Conservation (phyloP, 2,329 filamentous ascomycete genomes). For the Fusarium verticillioides region DNA sequence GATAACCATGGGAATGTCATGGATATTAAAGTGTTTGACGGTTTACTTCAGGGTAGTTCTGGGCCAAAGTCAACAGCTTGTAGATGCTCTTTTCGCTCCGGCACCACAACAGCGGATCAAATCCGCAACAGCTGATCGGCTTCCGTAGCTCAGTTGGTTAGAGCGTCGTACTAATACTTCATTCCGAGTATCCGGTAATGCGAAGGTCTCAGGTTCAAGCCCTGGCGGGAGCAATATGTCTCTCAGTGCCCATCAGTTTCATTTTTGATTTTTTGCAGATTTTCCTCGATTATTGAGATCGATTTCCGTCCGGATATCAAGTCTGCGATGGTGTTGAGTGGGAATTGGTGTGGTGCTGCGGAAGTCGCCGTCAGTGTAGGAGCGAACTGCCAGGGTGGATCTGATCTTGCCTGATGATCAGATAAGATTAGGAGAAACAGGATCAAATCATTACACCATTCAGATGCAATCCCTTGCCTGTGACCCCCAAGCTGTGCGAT, state of each 20-base stretch:
- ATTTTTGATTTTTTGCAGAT: not conserved
- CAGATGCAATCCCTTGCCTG: not conserved
- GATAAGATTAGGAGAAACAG: slow-evolving; percentile 26
- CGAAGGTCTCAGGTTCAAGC: slow-evolving; percentile 47
- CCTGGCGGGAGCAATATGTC: slow-evolving; percentile 41
- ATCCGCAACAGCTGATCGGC: slow-evolving; percentile 32
- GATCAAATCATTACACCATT: slow-evolving; percentile 12
- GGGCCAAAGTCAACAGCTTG: rapidly evolving
- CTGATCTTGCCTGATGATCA: slow-evolving; percentile 16
- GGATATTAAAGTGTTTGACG: not conserved
- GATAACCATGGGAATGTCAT: not conserved
- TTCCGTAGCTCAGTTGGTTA: slow-evolving; percentile 48
- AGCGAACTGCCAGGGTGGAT: slow-evolving; percentile 7
- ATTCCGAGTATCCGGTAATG: slow-evolving; percentile 37
- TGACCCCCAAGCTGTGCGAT: slow-evolving; percentile 2
- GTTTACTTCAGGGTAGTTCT: not conserved
- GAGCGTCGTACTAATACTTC: slow-evolving; percentile 47
- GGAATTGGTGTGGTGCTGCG: not conserved
- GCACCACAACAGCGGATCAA: not conserved
- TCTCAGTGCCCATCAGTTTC: slow-evolving; percentile 34
- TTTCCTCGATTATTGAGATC: not conserved
- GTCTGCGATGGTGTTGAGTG: not conserved
- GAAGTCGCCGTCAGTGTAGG: not conserved
- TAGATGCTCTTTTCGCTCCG: rapidly evolving
- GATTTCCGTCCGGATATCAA: not conserved